Evolutionary conservation across 257 asterid species (phyloP).

Genomic region (Nicotiana obtusifolia): DNA sequence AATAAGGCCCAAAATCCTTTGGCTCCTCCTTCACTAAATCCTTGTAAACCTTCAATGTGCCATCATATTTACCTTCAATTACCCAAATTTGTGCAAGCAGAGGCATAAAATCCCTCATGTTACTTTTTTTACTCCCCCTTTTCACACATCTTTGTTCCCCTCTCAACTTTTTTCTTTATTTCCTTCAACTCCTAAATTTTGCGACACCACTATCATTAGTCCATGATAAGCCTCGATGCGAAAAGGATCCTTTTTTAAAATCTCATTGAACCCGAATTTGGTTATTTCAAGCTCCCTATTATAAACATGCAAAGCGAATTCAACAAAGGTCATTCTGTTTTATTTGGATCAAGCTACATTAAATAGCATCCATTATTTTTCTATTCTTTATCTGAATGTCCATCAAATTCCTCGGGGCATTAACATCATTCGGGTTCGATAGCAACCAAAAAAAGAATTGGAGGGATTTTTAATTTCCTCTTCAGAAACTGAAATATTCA

Average conservation of each 20-base stretch:
- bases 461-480: constrained; percentile 40
- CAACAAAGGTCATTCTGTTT: background rate
- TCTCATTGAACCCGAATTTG: constrained; percentile 46
- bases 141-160: constrained; percentile 48
- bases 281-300: constrained; percentile 45
- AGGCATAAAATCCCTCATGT: constrained; percentile 68
- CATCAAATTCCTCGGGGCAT: constrained; percentile 47
- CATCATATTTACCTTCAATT: constrained; percentile 50
- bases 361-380: constrained; percentile 28
- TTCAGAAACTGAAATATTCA: constrained; percentile 18
- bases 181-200: constrained; percentile 37
- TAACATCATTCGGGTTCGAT: constrained; percentile 47
- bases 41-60: constrained; percentile 54
- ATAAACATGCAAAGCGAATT: constrained; percentile 30
- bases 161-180: constrained; percentile 41
- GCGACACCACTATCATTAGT: constrained; percentile 57
- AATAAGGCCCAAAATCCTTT: constrained; percentile 81
- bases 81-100: constrained; percentile 75
- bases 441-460: constrained; percentile 28
- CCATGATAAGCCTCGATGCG: constrained; percentile 83
- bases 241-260: constrained; percentile 54
- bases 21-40: constrained; percentile 88
- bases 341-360: background rate
- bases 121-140: constrained; percentile 42
- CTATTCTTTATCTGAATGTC: constrained; percentile 53